These are phyloP conservation scores for Phaeosphaeria sp. DNA, from an alignment of 2,329 filamentous ascomycete genomes.

Conservation along the genomic window DNA sequence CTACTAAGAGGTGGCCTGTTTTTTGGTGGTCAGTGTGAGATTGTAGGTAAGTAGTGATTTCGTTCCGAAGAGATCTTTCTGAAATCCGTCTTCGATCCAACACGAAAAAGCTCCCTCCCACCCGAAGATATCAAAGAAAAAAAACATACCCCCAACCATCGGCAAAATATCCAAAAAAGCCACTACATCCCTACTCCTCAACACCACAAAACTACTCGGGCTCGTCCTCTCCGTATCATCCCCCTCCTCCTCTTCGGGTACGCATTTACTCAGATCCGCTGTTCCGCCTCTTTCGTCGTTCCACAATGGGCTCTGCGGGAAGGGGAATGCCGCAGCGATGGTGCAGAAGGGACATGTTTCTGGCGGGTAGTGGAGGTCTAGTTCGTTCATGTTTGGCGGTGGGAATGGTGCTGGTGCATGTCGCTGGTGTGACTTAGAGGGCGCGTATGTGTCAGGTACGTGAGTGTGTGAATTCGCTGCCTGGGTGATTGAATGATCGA, in stretches of 20 bases:
- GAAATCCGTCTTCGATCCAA: too few species aligned
- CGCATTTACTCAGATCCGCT: constrained; percentile 21
- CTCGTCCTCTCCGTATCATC: constrained; percentile 36
- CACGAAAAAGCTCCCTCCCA: too few species aligned
- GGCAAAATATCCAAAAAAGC: constrained; percentile 96
- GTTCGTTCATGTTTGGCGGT: constrained; percentile 30
- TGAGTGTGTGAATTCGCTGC: too few species aligned
- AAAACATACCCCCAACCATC: constrained; percentile 68
- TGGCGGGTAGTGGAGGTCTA: constrained; percentile 49
- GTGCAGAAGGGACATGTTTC: constrained; percentile 64
- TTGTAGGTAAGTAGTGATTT: too few species aligned
- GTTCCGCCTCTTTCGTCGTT: background rate
- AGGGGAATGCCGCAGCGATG: constrained; percentile 61
- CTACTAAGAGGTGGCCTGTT: constrained; percentile 76
- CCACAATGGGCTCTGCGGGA: constrained; percentile 14
- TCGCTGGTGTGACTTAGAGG: background rate
- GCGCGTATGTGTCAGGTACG: background rate
- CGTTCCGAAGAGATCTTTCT: too few species aligned
- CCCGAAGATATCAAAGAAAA: too few species aligned
- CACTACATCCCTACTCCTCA: constrained; percentile 78
- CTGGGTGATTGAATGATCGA: too few species aligned
- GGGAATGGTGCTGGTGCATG: too few species aligned
- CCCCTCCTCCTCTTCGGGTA: constrained; percentile 35
- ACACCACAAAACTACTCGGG: constrained; percentile 65
- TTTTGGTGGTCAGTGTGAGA: too few species aligned